Percentiles rank a stretch among this genome's conserved stretches.
These are phyloP conservation scores for Bullera alba DNA, from an alignment of 768 basidiomycete species.

Conservation along the genomic window DNA sequence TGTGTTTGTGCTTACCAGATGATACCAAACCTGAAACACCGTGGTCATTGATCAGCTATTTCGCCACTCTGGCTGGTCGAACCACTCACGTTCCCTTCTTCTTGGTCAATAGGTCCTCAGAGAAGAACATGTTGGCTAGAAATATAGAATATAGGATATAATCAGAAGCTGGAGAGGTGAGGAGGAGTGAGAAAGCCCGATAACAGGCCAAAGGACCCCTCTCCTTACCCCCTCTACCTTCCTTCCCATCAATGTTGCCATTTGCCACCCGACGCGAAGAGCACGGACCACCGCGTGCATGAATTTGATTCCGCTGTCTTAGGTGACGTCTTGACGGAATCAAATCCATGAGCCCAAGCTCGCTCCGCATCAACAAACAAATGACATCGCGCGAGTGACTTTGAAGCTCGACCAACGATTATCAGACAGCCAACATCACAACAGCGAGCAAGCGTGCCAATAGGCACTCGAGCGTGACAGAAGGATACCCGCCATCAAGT, in stretches of 20 bases:
- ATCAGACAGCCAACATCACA: too few relatives aligned
- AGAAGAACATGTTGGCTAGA: constrained; percentile 66
- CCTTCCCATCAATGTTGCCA: background rate
- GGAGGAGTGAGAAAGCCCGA: background rate
- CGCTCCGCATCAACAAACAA: too few relatives aligned
- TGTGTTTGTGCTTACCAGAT: constrained; percentile 21
- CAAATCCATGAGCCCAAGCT: too few relatives aligned
- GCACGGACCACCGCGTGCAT: background rate
- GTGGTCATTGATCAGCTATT: background rate
- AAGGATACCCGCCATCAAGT: too few relatives aligned
- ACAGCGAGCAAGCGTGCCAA: too few relatives aligned
- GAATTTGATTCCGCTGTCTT: too few relatives aligned
- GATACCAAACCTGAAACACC: constrained; percentile 31
- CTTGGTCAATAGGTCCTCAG: constrained; percentile 68
- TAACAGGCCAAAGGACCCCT: background rate
- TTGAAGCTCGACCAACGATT: too few relatives aligned
- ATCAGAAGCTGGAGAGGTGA: background rate
- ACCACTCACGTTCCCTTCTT: constrained; percentile 76
- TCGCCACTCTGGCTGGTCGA: background rate
- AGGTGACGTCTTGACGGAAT: too few relatives aligned
- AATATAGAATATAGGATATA: background rate
- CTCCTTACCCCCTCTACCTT: too few relatives aligned
- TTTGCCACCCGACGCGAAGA: too few relatives aligned
- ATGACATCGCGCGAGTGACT: too few relatives aligned
- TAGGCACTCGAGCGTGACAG: too few relatives aligned